These are phyloP conservation scores for Hymenoscyphus repandus DNA, from an alignment of 2,329 filamentous ascomycete species.

Conservation along the genomic window DNA sequence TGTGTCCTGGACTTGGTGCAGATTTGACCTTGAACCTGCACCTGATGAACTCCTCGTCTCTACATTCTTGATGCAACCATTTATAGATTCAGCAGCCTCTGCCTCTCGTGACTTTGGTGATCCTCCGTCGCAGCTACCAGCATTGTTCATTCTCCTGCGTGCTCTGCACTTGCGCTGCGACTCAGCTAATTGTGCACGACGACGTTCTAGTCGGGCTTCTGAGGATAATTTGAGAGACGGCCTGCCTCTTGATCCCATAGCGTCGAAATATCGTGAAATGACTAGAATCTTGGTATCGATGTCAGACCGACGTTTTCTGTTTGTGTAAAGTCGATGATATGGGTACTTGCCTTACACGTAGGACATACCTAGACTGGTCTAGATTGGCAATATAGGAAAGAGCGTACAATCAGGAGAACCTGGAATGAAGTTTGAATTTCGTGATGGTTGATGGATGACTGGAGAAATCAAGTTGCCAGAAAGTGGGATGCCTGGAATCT, in stretches of 20 bases:
- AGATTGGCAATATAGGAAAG: no score
- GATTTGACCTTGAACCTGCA: background rate
- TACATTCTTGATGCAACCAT: background rate
- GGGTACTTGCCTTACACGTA: no score
- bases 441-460: no score
- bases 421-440: no score
- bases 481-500: no score
- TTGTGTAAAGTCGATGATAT: no score
- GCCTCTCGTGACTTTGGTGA: background rate
- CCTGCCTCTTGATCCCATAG: slow-evolving; percentile 2
- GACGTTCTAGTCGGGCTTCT: slow-evolving; percentile 2
- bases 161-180: slow-evolving; percentile 5
- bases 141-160: background rate
- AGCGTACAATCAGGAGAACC: no score
- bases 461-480: no score
- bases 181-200: slow-evolving; percentile 2
- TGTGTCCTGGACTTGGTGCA: background rate
- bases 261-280: no score
- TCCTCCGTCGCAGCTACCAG: background rate
- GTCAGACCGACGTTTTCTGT: no score
- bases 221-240: slow-evolving; percentile 5
- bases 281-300: no score
- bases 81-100: background rate
- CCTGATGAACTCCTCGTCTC: background rate
- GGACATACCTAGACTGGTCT: no score